A percentile compares a stretch with the other conserved stretches of the same genome.
phyloP scores from a whole-genome alignment of 768 basidiomycete genomes.

The Leccinum broughii region DNA sequence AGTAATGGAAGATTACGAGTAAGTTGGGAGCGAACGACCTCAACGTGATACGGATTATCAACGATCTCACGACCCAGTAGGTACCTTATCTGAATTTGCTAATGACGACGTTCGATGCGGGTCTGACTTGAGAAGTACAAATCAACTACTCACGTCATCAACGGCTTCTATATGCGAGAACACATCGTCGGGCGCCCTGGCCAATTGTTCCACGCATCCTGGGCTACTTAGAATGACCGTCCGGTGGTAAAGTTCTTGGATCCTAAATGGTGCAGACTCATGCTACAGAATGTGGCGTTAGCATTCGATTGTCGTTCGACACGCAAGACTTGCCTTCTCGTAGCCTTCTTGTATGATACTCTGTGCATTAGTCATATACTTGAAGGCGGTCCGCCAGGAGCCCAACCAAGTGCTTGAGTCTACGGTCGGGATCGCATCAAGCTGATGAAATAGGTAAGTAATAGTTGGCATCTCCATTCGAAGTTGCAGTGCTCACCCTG shows the following conservation, averaged over 20 bases:
- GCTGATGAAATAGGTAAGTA: background rate
- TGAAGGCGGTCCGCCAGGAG: slow-evolving; percentile 26
- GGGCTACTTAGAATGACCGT: slow-evolving; percentile 36
- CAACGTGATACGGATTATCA: slow-evolving; percentile 33
- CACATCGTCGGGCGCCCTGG: background rate
- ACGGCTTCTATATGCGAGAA: background rate
- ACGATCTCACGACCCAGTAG: slow-evolving; percentile 37
- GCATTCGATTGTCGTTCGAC: background rate
- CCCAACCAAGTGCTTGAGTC: slow-evolving; percentile 16
- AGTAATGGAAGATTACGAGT: slow-evolving; percentile 39
- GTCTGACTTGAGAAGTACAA: background rate
- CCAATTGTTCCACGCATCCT: background rate
- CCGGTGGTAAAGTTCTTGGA: slow-evolving; percentile 35
- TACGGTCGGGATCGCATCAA: background rate
- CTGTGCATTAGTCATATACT: slow-evolving; percentile 13
- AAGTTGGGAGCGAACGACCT: slow-evolving; percentile 30
- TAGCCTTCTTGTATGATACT: slow-evolving; percentile 33
- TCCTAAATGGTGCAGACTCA: slow-evolving; percentile 29
- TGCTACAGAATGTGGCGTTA: slow-evolving; percentile 18
- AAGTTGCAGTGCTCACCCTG: background rate
- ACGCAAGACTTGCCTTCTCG: slow-evolving; percentile 18
- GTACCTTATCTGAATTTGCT: slow-evolving; percentile 34
- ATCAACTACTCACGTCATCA: background rate
- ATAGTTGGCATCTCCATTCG: background rate
- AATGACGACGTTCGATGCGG: background rate